A percentile compares a stretch with the other conserved stretches of the same genome.
Evolutionary conservation across 2,329 filamentous ascomycete species (phyloP).

Genomic region (Talaromyces albobiverticillius): DNA sequence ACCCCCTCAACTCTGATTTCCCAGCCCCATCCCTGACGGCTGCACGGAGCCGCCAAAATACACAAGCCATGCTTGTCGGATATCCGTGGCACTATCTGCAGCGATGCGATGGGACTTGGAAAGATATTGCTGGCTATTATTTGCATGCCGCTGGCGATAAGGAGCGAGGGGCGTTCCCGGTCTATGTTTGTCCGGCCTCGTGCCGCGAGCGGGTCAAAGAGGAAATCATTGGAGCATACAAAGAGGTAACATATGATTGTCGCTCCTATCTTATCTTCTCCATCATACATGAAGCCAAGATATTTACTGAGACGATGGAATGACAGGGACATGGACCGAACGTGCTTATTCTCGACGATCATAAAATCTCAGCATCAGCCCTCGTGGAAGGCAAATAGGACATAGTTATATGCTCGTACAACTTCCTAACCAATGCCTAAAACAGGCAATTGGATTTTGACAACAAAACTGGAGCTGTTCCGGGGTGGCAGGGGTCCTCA

Average conservation of each 20-base stretch:
- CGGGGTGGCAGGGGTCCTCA: no score
- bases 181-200: not conserved
- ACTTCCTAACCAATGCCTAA: not conserved
- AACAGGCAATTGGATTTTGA: not conserved
- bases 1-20: no score
- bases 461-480: not conserved
- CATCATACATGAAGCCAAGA: not conserved
- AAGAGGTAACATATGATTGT: not conserved
- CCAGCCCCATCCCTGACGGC: no score
- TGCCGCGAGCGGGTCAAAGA: not conserved
- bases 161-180: not conserved
- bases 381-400: not conserved
- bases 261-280: not conserved
- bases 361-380: not conserved
- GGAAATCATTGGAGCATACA: not conserved
- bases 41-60: not conserved
- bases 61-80: no score
- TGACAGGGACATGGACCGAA: not conserved
- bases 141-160: not conserved
- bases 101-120: not conserved
- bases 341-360: not conserved
- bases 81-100: not conserved
- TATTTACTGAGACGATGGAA: not conserved
- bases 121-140: not conserved
- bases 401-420: slow-evolving; percentile 2